These are phyloP conservation scores for Sporothrix mexicana DNA, from an alignment of 2,329 filamentous ascomycete species.

Conservation along the genomic window DNA sequence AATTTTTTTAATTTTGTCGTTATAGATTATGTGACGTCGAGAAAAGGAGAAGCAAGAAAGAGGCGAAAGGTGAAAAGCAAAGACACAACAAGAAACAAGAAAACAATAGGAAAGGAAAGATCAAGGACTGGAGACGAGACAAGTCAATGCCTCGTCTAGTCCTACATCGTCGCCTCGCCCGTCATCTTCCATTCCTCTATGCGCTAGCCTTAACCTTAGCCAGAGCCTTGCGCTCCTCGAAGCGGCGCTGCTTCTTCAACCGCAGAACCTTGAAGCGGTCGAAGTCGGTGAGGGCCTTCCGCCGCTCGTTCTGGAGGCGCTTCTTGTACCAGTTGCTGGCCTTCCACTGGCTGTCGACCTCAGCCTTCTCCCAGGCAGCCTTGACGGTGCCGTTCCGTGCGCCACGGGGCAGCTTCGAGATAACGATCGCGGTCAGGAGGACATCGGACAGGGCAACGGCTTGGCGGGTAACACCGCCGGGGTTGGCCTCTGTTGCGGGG, in stretches of 20 bases:
- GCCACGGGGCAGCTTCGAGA: conserved; percentile 83
- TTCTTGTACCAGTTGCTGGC: conserved; percentile 94
- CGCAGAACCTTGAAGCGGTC: conserved; percentile 99
- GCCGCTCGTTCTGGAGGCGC: conserved; percentile 81
- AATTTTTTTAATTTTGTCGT: conserved; percentile 28
- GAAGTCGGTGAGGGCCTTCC: conserved; percentile 94
- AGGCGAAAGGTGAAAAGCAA: neutral
- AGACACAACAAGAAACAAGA: conserved; percentile 19
- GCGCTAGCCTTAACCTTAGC: conserved; percentile 88
- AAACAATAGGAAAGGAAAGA: neutral
- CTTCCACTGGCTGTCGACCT: conserved; percentile 93
- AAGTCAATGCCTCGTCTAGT: neutral
- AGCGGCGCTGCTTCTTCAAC: conserved; percentile 99
- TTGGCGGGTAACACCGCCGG: conserved; percentile 80
- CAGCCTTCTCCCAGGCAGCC: conserved; percentile 87
- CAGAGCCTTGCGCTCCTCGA: conserved; percentile 95
- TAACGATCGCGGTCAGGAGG: conserved; percentile 87
- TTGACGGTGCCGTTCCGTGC: conserved; percentile 82
- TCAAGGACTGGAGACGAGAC: neutral
- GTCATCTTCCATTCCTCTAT: conserved; percentile 53
- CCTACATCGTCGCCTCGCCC: neutral
- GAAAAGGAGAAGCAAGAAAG: conserved; percentile 1
- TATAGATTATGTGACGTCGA: conserved; percentile 25
- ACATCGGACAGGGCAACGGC: conserved; percentile 79
- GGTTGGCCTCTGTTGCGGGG: conserved; percentile 79